Conservation (phyloP, 2,329 filamentous ascomycete species). For the Trichoderma afroharzianum region DNA sequence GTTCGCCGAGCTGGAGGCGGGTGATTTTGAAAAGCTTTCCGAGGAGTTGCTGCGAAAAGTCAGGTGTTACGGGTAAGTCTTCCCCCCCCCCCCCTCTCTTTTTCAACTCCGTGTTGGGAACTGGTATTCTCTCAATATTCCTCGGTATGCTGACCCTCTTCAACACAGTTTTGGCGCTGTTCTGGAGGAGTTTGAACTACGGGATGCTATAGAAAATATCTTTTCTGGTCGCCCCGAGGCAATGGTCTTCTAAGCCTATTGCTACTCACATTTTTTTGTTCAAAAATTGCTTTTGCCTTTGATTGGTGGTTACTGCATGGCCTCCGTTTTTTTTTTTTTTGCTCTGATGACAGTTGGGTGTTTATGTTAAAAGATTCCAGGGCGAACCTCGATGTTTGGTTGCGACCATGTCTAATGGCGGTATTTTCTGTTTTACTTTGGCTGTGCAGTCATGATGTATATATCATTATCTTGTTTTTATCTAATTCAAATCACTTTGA, state of each 20-base stretch:
- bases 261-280: neutral
- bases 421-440: neutral
- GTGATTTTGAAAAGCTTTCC: conserved; percentile 69
- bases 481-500: neutral
- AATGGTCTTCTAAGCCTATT: conserved; percentile 18
- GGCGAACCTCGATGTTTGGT: neutral
- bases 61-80: conserved; percentile 81
- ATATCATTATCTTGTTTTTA: neutral
- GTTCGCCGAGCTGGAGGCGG: conserved; percentile 59
- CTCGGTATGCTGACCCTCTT: conserved; percentile 1
- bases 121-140: neutral
- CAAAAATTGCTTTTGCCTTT: neutral
- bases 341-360: neutral
- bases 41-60: conserved; percentile 76
- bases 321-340: neutral
- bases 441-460: neutral
- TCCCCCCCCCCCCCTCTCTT: conserved; percentile 4
- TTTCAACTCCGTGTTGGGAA: neutral
- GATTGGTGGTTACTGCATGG: too few relatives aligned
- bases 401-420: neutral
- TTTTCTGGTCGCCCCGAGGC: conserved; percentile 23
- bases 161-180: conserved; percentile 57
- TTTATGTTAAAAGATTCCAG: neutral
- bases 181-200: conserved; percentile 65
- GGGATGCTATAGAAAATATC: conserved; percentile 72